Conservation (phyloP, 495 filamentous ascomycete genomes). For the Penicillium lividum region DNA sequence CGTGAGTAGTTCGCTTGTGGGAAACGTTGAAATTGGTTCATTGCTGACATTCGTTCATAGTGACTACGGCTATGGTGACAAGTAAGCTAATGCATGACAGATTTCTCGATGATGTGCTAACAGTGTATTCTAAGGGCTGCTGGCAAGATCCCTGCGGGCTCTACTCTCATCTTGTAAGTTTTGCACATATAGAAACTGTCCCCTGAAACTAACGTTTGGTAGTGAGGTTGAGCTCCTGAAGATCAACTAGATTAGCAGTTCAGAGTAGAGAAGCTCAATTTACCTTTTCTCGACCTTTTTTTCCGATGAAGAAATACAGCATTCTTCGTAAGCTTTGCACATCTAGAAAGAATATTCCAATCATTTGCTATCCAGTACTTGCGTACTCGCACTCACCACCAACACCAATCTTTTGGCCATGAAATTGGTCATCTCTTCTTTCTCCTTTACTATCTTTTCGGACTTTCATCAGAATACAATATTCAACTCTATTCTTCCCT, state of each 20-base stretch:
- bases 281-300: not conserved
- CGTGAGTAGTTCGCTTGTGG: constrained; percentile 52
- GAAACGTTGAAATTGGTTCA: not conserved
- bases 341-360: no score
- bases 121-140: constrained; percentile 52
- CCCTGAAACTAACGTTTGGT: constrained; percentile 14
- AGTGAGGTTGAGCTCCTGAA: constrained; percentile 48
- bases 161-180: constrained; percentile 57
- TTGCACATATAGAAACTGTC: not conserved
- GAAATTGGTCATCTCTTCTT: no score
- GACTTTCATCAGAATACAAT: no score
- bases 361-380: no score
- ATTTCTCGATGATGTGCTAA: constrained; percentile 10
- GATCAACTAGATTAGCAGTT: constrained; percentile 31
- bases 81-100: constrained; percentile 48
- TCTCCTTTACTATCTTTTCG: no score
- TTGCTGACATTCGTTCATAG: constrained; percentile 37
- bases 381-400: no score
- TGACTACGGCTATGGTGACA: constrained; percentile 73
- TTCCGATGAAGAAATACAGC: not conserved
- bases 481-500: no score
- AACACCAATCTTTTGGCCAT: no score
- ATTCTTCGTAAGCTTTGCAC: no score
- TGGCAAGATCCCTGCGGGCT: constrained; percentile 46
- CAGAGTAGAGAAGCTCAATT: not conserved